Conservation (phyloP, 306 rosid genomes). For the Cucurbita moschata region DNA sequence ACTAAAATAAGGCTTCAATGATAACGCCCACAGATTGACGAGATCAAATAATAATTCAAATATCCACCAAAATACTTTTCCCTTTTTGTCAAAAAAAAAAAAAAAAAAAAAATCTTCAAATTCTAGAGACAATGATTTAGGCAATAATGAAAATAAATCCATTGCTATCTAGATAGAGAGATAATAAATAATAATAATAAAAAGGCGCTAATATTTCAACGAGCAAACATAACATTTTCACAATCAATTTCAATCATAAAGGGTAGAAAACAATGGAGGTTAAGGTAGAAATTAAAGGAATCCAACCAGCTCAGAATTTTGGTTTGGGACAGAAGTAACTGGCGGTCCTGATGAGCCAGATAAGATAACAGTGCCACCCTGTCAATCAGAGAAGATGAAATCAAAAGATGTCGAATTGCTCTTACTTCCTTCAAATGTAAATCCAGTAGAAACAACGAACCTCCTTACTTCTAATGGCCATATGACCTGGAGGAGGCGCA, state of each 20-base stretch:
- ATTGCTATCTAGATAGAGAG: too few species aligned
- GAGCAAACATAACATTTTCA: neutral
- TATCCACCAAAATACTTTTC: neutral
- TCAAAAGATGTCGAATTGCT: neutral
- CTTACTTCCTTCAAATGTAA: neutral
- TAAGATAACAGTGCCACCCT: constrained; percentile 90
- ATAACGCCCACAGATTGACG: neutral
- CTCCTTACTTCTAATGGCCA: constrained; percentile 99
- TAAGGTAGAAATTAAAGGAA: neutral
- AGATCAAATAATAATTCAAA: neutral
- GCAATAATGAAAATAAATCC: neutral
- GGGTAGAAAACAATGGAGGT: neutral
- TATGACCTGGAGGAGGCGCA: constrained; percentile 98
- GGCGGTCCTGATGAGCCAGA: constrained; percentile 99
- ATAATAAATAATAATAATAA: too few species aligned
- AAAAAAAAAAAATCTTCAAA: neutral
- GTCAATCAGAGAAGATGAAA: constrained; percentile 20
- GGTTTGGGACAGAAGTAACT: constrained; percentile 80
- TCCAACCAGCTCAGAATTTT: constrained; percentile 84
- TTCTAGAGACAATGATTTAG: neutral
- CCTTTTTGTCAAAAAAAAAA: neutral
- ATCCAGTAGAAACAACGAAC: constrained; percentile 22
- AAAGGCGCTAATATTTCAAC: neutral
- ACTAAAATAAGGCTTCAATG: neutral
- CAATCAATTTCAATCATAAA: neutral